Base-by-base conservation (phyloP, 129 eudicot species). In the Flaveria linearis region DNA sequence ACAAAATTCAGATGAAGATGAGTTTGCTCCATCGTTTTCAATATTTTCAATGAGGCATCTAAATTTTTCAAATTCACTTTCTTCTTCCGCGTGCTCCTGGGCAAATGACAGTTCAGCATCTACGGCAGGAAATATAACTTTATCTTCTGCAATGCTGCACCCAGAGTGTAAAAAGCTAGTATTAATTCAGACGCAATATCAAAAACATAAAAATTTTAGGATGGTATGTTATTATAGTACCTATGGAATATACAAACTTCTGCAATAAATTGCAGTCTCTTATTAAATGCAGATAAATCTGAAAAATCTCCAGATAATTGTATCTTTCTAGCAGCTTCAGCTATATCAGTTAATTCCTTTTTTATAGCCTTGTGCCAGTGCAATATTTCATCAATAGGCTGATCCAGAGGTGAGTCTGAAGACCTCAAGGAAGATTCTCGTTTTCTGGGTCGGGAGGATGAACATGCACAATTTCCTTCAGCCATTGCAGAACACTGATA, bases 171-270 rank as follows among this genome's bases (percentile, higher is more conserved):
- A 62, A 71, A 63, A 80, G 36, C 50, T 76, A 56, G 25, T 79
- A 81, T 61, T 17, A 53, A 52, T 22, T 9, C 58, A 36, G 62
- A 36, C 56, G 14, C 64, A 71, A 22, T 39, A 72, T 50, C 73
- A 52, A 12, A 73, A 36, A 56, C 55, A 57, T 17, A 1, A 57
- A 73, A 33, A 20, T 41, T 22, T 16, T 28, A 42, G 15, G 42
- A 23, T 26, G 43, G 23, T 25, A 16, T 16, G 50, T 4, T 55
- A 9, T 67, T 56, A 51, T 36, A 13, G 68, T 88, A 90, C 98
- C 98, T 94, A 80, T 94, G 98, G 75, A 94, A 94, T 72, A 94
- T 89, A 75, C 97, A 94, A 74, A 94, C 98, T 91, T 94, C 98
- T 1, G 98, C 97, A 77, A 94, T 94, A 49, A 94, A 94, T 62